Evolutionary conservation across 345 rosid genomes (phyloP), one percentile per base, ranked within the genome.

Genomic region (Heritiera littoralis): DNA sequence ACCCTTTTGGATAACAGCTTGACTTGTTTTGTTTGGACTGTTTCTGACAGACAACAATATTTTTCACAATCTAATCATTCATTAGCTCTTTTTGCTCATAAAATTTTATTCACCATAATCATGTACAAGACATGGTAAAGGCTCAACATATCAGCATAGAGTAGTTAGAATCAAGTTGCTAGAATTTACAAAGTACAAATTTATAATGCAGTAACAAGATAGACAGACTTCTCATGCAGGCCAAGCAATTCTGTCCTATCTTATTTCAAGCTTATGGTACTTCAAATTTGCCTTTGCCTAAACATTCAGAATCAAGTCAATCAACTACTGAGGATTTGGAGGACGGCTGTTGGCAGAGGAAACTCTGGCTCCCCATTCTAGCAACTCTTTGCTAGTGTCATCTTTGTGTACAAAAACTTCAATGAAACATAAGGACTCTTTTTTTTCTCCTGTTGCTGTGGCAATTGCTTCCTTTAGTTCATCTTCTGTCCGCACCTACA

Each of bases 291-390:
- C 65, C 77, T n/a, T 38, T 7, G 5, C 32, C 77, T 59, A n/a
- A 60, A 43, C 13, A 51, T 43, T 65, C 72, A n/a, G 48, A 51
- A 48, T n/a, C 61, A 45, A 30, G 38, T 35, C 38, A 35, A 35
- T 35, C 38, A 35, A 35, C 70, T 84, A 91, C 79, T 91, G 95
- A 20, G 93, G 93, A 82, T 91, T 91, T 8, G 95, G 95, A 66
- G 92, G 88, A 51, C 95, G 90, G 75, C 93, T 77, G 80, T 91
- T 91, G 0, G 95, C 95, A 17, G 89, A 76, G 60, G 95, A 78
- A 77, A 91, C 95, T 14, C 95, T 82, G 32, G 95, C 89, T 67
- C 95, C 95, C 95, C 95, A 91, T 85, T 91, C 95, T 59, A 91
- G 88, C 30, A 91, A 80, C 89, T 91, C 95, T 87, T 91, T 91